These are phyloP conservation scores for Agrostemma githago DNA, from an alignment of 148 eudicot genomes.

Conservation along the genomic window DNA sequence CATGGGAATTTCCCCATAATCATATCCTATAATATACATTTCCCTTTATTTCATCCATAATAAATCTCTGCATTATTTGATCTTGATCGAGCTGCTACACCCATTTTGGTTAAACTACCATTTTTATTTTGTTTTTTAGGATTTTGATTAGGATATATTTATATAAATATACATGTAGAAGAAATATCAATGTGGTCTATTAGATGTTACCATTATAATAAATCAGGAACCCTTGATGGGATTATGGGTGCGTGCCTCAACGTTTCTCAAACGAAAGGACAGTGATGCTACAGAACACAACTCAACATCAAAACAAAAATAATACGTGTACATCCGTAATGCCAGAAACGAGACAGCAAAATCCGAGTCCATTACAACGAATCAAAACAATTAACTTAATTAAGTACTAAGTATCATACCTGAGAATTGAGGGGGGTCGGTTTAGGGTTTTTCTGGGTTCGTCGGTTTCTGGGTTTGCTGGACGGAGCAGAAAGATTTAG, in stretches of 20 bases:
- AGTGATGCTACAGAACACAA: too few species aligned
- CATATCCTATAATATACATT: not conserved
- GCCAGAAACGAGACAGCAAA: too few species aligned
- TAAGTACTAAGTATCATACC: too few species aligned
- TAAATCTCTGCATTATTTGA: not conserved
- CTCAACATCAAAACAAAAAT: too few species aligned
- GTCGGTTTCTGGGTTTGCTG: too few species aligned
- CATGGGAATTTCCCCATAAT: not conserved
- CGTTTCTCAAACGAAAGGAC: constrained; percentile 65
- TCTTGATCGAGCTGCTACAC: not conserved
- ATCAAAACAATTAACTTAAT: too few species aligned
- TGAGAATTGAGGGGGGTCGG: too few species aligned
- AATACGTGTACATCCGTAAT: too few species aligned
- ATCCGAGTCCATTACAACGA: too few species aligned
- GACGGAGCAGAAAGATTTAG: too few species aligned
- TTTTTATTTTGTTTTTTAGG: not conserved
- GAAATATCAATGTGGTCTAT: constrained; percentile 11
- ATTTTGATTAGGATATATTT: not conserved
- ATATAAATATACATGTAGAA: constrained; percentile 1
- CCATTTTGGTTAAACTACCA: not conserved
- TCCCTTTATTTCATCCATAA: not conserved
- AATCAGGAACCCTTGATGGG: constrained; percentile 35
- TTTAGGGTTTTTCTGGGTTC: too few species aligned
- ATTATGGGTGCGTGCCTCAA: constrained; percentile 40
- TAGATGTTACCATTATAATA: constrained; percentile 9